Percentiles rank a stretch among this genome's conserved stretches.
Evolutionary conservation across 2,329 filamentous ascomycete genomes (phyloP).

Genomic region (Ophiocordyceps australis): DNA sequence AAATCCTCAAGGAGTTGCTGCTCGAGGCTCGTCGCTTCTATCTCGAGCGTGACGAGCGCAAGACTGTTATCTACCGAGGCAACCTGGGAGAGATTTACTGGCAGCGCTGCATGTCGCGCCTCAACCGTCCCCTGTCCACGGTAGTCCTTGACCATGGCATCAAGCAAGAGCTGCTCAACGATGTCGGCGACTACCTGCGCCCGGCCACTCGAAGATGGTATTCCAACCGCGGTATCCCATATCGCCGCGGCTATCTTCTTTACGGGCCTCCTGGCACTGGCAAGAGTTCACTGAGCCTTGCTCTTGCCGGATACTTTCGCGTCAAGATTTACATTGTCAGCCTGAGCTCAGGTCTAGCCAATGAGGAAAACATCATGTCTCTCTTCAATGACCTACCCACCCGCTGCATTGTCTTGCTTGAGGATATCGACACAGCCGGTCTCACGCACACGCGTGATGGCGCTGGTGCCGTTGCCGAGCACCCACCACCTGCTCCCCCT

Average conservation of each 20-base stretch:
- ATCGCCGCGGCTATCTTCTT: constrained; percentile 68
- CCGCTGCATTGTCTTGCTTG: constrained; percentile 55
- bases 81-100: constrained; percentile 29
- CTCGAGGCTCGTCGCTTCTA: constrained; percentile 37
- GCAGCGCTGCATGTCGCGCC: constrained; percentile 43
- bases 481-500: constrained; percentile 1
- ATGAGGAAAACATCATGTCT: constrained; percentile 43
- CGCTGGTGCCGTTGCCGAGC: constrained; percentile 1
- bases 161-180: constrained; percentile 40
- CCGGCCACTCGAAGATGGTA: constrained; percentile 60
- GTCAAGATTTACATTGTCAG: constrained; percentile 57
- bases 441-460: constrained; percentile 40
- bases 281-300: constrained; percentile 55
- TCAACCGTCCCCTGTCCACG: constrained; percentile 42
- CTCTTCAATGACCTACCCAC: constrained; percentile 51
- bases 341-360: constrained; percentile 42
- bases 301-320: constrained; percentile 50
- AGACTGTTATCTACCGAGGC: constrained; percentile 48
- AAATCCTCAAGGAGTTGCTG: constrained; percentile 42
- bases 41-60: constrained; percentile 36
- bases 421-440: constrained; percentile 60
- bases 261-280: constrained; percentile 68
- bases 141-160: constrained; percentile 43
- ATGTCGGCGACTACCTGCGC: constrained; percentile 44
- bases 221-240: constrained; percentile 66